These are phyloP conservation scores for Neopestalotiopsis rosae DNA, from an alignment of 2,329 filamentous ascomycete species.

Conservation along the genomic window DNA sequence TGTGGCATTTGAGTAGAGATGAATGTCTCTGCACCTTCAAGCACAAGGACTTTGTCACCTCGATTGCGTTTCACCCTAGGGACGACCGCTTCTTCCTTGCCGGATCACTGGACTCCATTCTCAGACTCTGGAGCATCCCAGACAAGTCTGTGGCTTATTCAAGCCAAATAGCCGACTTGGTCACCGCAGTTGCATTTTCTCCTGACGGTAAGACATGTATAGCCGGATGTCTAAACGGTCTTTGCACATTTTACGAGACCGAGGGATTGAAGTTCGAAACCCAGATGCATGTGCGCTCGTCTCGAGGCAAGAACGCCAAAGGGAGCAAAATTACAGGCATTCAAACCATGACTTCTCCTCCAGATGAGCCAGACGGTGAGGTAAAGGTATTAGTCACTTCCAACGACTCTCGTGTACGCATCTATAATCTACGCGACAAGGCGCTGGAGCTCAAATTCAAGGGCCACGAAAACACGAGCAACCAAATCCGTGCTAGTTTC, in stretches of 20 bases:
- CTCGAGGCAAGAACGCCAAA: conserved; percentile 90
- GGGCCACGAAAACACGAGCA: conserved; percentile 87
- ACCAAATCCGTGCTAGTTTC: conserved; percentile 88
- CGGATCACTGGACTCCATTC: conserved; percentile 85
- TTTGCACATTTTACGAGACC: conserved; percentile 91
- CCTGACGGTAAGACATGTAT: conserved; percentile 91
- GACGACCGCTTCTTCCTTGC: conserved; percentile 98
- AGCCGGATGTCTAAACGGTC: conserved; percentile 82
- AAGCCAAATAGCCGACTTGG: conserved; percentile 79
- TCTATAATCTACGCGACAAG: conserved; percentile 89
- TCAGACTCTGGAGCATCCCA: conserved; percentile 95
- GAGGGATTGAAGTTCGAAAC: conserved; percentile 84
- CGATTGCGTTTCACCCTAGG: conserved; percentile 90
- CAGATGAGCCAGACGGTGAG: conserved; percentile 59
- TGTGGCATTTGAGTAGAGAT: conserved; percentile 87
- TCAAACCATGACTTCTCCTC: conserved; percentile 70
- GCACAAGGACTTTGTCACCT: conserved; percentile 93
- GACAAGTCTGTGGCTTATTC: conserved; percentile 92
- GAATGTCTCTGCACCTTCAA: conserved; percentile 95
- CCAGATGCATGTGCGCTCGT: conserved; percentile 92
- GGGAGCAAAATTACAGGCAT: conserved; percentile 98
- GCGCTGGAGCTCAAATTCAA: conserved; percentile 87
- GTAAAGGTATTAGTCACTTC: conserved; percentile 89
- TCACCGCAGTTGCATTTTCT: conserved; percentile 92
- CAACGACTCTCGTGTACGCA: conserved; percentile 89